A percentile compares a stretch with the other conserved stretches of the same genome.
phyloP scores from a whole-genome alignment of 306 rosid genomes.

The Prunus armeniaca region DNA sequence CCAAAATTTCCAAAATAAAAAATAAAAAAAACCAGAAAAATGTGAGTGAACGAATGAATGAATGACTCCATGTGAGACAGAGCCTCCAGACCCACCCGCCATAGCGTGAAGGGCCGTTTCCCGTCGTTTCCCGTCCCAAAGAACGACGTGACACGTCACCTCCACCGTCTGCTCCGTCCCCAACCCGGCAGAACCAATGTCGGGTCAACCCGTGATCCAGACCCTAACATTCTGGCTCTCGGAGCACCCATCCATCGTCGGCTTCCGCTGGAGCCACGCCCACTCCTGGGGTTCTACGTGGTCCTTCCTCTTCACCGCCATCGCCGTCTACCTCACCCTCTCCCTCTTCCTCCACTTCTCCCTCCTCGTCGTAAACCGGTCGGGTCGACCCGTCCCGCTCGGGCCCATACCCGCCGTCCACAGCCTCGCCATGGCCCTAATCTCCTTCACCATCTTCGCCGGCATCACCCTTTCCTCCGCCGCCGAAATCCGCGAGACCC shows the following conservation, averaged over 20 bases:
- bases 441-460: conserved; percentile 67
- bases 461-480: conserved; percentile 70
- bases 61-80: not conserved
- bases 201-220: conserved; percentile 23
- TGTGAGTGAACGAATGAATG: not conserved
- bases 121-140: not conserved
- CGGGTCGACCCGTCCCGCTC: conserved; percentile 49
- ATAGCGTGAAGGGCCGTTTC: not conserved
- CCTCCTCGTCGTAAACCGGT: conserved; percentile 35
- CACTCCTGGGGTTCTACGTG: conserved; percentile 86
- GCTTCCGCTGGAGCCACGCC: conserved; percentile 75
- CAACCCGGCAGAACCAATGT: not conserved
- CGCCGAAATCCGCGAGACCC: conserved; percentile 84
- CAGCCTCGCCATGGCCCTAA: conserved; percentile 51
- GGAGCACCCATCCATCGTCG: conserved; percentile 82
- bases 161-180: conserved; percentile 20
- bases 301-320: conserved; percentile 75
- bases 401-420: conserved; percentile 91
- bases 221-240: conserved; percentile 63
- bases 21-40: not conserved
- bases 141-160: not conserved
- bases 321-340: conserved; percentile 40
- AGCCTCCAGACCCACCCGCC: conserved; percentile 7
- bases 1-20: not conserved
- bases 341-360: conserved; percentile 47